phyloP scores from a whole-genome alignment of 176 grass and related monocot species.

The Areca catechu region DNA sequence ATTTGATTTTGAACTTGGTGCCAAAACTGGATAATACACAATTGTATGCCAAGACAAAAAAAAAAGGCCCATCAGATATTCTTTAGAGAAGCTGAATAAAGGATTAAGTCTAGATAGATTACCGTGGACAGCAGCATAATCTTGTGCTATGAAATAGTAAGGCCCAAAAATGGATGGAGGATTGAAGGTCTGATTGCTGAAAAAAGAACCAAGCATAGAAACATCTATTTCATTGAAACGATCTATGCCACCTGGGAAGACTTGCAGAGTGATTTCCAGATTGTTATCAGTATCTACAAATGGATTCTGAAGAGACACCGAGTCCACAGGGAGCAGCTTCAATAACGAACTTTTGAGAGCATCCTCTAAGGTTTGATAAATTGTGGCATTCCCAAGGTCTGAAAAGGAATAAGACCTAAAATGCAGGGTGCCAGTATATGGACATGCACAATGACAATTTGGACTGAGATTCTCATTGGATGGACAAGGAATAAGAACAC shows the following conservation, averaged over 20 bases:
- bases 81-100: too few relatives aligned
- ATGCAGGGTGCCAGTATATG: conserved; percentile 59
- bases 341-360: conserved; percentile 24
- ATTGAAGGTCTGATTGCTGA: conserved; percentile 79
- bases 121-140: conserved; percentile 43
- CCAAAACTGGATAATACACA: too few relatives aligned
- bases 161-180: conserved; percentile 26
- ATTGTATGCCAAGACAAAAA: too few relatives aligned
- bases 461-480: conserved; percentile 40
- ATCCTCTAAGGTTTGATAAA: conserved; percentile 32
- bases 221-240: conserved; percentile 40
- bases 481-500: conserved; percentile 29
- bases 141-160: conserved; percentile 50
- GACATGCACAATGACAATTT: conserved; percentile 48
- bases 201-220: conserved; percentile 28
- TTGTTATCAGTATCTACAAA: conserved; percentile 34
- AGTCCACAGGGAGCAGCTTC: conserved; percentile 26
- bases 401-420: conserved; percentile 77
- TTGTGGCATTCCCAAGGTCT: conserved; percentile 39
- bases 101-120: not conserved
- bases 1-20: conserved; percentile 22
- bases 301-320: conserved; percentile 30
- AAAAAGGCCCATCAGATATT: too few relatives aligned
- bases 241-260: conserved; percentile 41
- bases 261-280: conserved; percentile 37